Conservation (phyloP, 148 eudicot genomes). For the Diospyros lotus region DNA sequence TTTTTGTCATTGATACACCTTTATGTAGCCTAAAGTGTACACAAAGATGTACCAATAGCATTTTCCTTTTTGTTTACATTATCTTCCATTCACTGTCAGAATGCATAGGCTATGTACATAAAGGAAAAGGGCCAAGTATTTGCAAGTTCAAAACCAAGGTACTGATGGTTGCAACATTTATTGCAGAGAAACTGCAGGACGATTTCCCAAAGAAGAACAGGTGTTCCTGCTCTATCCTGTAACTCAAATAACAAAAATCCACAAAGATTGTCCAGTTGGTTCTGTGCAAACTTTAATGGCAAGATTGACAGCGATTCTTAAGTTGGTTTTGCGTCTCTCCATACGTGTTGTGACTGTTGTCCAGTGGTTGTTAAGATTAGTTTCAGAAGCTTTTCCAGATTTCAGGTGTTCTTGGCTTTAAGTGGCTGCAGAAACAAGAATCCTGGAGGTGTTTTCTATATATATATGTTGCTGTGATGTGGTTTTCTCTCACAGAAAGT, state of each 20-base stretch:
- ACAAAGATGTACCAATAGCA: too few relatives aligned
- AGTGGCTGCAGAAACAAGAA: constrained; percentile 9
- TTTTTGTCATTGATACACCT: too few relatives aligned
- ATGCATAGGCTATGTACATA: too few relatives aligned
- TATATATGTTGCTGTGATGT: constrained; percentile 7
- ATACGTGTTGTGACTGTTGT: neutral
- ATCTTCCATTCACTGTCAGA: too few relatives aligned
- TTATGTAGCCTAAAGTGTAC: too few relatives aligned
- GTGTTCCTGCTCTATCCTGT: constrained; percentile 40
- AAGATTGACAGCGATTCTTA: constrained; percentile 2
- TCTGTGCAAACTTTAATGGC: neutral
- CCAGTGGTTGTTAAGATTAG: constrained; percentile 14
- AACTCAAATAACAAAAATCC: neutral
- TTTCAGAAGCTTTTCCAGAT: constrained; percentile 3
- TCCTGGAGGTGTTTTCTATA: neutral
- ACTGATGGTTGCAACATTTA: neutral
- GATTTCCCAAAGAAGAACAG: constrained; percentile 27
- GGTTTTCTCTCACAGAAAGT: neutral
- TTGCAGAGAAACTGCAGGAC: constrained; percentile 39
- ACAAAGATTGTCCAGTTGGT: constrained; percentile 8
- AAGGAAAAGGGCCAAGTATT: neutral
- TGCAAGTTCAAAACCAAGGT: neutral
- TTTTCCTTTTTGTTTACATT: too few relatives aligned
- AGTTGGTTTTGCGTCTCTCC: constrained; percentile 6
- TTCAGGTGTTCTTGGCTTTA: neutral